Evolutionary conservation across 768 basidiomycete species (phyloP).

Genomic region (Artomyces pyxidatus): DNA sequence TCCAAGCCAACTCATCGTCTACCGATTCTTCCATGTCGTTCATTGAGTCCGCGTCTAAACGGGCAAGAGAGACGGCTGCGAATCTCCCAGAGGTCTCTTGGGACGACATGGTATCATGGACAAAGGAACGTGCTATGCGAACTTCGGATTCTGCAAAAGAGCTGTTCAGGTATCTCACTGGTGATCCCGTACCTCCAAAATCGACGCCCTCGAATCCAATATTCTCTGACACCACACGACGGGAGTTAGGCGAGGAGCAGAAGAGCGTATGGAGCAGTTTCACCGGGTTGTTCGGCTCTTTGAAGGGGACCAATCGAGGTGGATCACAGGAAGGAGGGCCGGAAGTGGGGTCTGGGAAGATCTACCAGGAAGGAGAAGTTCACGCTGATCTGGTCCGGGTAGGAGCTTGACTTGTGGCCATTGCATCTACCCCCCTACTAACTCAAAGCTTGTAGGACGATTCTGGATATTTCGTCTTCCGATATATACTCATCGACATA

Average conservation of each 20-base stretch:
- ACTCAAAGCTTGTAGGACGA: slow-evolving; percentile 42
- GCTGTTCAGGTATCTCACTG: slow-evolving; percentile 68
- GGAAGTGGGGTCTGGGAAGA: slow-evolving; percentile 29
- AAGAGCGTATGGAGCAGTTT: slow-evolving; percentile 42
- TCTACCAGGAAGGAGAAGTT: slow-evolving; percentile 70
- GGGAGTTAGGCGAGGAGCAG: slow-evolving; percentile 25
- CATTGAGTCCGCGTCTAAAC: slow-evolving; percentile 34
- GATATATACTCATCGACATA: slow-evolving; percentile 71
- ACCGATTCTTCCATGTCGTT: slow-evolving; percentile 32
- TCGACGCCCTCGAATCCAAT: slow-evolving; percentile 23
- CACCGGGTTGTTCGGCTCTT: slow-evolving; percentile 60
- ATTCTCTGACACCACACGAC: slow-evolving; percentile 22
- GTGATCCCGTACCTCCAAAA: slow-evolving; percentile 40
- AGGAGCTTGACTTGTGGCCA: slow-evolving; percentile 19
- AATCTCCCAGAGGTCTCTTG: slow-evolving; percentile 43
- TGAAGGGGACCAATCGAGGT: slow-evolving; percentile 36
- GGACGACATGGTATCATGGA: slow-evolving; percentile 44
- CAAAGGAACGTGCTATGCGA: slow-evolving; percentile 32
- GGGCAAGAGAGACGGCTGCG: slow-evolving; percentile 33
- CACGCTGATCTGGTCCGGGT: slow-evolving; percentile 75
- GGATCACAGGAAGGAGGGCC: slow-evolving; percentile 22
- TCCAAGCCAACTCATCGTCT: slow-evolving; percentile 51
- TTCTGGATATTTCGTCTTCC: slow-evolving; percentile 69
- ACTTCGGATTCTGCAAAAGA: slow-evolving; percentile 37
- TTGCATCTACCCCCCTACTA: neutral